Conservation (phyloP, 2,329 filamentous ascomycete genomes). For the Ploettnerulaceae sp. region DNA sequence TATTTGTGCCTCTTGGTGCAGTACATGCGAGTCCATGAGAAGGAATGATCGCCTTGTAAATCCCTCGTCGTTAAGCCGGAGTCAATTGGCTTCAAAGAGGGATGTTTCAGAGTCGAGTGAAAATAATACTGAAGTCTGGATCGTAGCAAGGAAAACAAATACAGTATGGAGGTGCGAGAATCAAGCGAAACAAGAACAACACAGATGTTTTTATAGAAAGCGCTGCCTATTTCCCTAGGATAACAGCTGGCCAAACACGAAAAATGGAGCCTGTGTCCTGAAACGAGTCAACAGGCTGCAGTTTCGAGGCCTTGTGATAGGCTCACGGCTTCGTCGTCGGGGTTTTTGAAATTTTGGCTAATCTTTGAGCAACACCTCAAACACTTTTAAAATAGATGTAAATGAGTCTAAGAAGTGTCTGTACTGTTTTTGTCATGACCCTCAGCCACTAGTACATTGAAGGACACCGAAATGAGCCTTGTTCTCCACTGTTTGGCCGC, state of each 20-base stretch:
- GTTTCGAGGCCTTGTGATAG: background rate
- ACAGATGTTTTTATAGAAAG: slow-evolving; percentile 5
- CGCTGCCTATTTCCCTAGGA: slow-evolving; percentile 2
- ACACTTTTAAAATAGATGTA: too few relatives aligned
- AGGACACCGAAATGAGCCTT: slow-evolving; percentile 8
- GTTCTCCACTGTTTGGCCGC: slow-evolving; percentile 13
- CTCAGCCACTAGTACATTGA: slow-evolving; percentile 7
- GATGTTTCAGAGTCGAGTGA: slow-evolving; percentile 3
- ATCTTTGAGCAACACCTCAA: too few relatives aligned
- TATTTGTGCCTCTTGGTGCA: background rate
- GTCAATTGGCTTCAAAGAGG: slow-evolving; percentile 2
- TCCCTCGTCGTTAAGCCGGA: too few relatives aligned
- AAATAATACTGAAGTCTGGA: too few relatives aligned
- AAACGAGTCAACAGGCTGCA: slow-evolving; percentile 8
- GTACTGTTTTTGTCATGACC: too few relatives aligned
- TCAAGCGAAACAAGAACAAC: background rate
- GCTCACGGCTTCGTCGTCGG: too few relatives aligned
- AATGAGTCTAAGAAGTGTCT: too few relatives aligned
- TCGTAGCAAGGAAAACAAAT: too few relatives aligned
- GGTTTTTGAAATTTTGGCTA: too few relatives aligned
- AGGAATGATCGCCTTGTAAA: too few relatives aligned
- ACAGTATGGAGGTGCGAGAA: slow-evolving; percentile 18
- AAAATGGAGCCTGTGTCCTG: slow-evolving; percentile 6
- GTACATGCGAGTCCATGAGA: too few relatives aligned
- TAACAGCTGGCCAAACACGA: background rate